These are phyloP conservation scores for Acanthamoeba sp. DNA, from an alignment of 208 protist genomes.

Conservation along the genomic window DNA sequence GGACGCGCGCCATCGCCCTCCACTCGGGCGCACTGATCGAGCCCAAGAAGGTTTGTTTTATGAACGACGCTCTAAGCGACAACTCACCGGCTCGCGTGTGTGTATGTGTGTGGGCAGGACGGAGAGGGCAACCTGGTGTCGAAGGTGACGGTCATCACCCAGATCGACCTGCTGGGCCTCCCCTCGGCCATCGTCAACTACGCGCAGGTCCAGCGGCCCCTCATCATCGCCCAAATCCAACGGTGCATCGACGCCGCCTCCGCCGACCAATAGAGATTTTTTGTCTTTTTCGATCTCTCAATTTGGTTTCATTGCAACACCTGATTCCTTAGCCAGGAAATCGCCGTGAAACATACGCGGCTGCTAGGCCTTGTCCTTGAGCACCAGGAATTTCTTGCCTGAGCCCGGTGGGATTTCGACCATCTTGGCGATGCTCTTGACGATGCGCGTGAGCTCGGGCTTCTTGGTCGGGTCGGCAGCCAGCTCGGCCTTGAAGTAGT, in stretches of 20 bases:
- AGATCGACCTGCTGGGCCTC: background rate
- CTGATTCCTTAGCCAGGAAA: too few species aligned
- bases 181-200: background rate
- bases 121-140: background rate
- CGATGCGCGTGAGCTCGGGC: slow-evolving; percentile 30
- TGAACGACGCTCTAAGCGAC: too few species aligned
- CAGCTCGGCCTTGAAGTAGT: slow-evolving; percentile 71
- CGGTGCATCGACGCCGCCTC: background rate
- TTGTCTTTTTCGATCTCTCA: too few species aligned
- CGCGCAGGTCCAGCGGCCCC: background rate
- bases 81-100: too few species aligned
- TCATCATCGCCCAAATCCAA: background rate
- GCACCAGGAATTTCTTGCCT: slow-evolving; percentile 71
- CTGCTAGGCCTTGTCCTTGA: background rate
- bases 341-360: too few species aligned
- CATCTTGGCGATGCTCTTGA: slow-evolving; percentile 63
- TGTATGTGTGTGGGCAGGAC: background rate
- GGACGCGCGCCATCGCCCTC: background rate
- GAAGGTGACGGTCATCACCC: background rate
- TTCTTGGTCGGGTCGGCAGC: slow-evolving; percentile 46
- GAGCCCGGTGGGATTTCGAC: slow-evolving; percentile 58
- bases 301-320: too few species aligned
- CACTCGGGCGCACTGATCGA: background rate
- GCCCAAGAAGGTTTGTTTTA: slow-evolving; percentile 10
- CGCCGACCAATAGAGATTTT: too few species aligned